Evolutionary conservation across 2,329 filamentous ascomycete genomes (phyloP).

Genomic region (Venturia oleaginea): DNA sequence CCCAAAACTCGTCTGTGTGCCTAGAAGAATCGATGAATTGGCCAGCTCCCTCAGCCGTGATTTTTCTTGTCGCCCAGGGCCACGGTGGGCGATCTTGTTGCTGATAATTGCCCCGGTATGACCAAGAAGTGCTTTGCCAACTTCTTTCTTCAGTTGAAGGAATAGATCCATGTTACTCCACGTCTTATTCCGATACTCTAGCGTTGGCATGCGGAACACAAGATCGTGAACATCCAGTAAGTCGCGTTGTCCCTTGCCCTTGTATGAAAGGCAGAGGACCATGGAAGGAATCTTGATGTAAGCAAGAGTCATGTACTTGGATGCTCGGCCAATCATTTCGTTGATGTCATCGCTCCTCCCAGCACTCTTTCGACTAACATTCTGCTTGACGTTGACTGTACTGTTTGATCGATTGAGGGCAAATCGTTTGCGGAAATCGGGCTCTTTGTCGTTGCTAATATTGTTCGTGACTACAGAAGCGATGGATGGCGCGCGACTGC

Average conservation of each 20-base stretch:
- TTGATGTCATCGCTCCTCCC: conserved; percentile 78
- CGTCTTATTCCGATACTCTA: conserved; percentile 97
- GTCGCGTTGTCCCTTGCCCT: conserved; percentile 90
- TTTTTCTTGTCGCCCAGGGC: conserved; percentile 71
- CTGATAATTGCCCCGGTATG: conserved; percentile 94
- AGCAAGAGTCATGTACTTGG: conserved; percentile 94
- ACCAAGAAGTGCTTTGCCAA: conserved; percentile 86
- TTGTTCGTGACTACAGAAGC: not conserved
- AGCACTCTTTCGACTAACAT: conserved; percentile 46
- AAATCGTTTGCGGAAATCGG: conserved; percentile 25
- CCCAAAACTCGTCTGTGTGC: not conserved
- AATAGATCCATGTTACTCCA: conserved; percentile 97
- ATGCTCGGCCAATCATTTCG: conserved; percentile 92
- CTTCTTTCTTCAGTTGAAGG: conserved; percentile 84
- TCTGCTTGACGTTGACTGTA: conserved; percentile 28
- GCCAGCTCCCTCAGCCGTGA: conserved; percentile 73
- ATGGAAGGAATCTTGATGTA: conserved; percentile 94
- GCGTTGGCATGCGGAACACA: conserved; percentile 86
- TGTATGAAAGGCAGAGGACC: conserved; percentile 91
- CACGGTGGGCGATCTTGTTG: conserved; percentile 89
- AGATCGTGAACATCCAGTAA: conserved; percentile 88
- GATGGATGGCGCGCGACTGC: not conserved
- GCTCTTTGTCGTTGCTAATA: conserved; percentile 4
- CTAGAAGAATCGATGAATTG: conserved; percentile 60
- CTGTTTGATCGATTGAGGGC: conserved; percentile 34